phyloP scores from a whole-genome alignment of 1,284 basidiomycete genomes.

The Microbotryum violaceum region DNA sequence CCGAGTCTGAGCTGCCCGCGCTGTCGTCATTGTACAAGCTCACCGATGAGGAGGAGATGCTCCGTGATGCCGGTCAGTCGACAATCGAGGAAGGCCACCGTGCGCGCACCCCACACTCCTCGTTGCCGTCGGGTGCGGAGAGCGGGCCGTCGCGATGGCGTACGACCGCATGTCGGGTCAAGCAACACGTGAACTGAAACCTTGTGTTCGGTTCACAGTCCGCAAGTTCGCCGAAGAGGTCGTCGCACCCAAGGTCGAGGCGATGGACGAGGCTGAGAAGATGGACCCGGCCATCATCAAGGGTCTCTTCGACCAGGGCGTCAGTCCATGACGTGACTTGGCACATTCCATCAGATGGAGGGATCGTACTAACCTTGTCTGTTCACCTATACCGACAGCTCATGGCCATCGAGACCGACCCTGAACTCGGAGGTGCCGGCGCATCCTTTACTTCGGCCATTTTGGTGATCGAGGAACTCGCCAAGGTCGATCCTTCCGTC shows the following conservation, averaged over 20 bases:
- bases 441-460: slow-evolving; percentile 91
- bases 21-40: slow-evolving; percentile 55
- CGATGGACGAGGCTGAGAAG: slow-evolving; percentile 95
- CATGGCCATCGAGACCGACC: slow-evolving; percentile 92
- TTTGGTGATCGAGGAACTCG: slow-evolving; percentile 93
- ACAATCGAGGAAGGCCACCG: background rate
- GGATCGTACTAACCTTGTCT: background rate
- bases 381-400: slow-evolving; percentile 49
- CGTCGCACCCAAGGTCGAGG: slow-evolving; percentile 78
- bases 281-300: slow-evolving; percentile 89
- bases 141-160: background rate
- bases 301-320: slow-evolving; percentile 90
- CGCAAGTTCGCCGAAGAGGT: slow-evolving; percentile 81
- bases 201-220: slow-evolving; percentile 48
- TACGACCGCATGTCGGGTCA: background rate
- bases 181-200: background rate
- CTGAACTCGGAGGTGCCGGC: slow-evolving; percentile 77
- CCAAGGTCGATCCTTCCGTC: slow-evolving; percentile 91
- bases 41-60: slow-evolving; percentile 85
- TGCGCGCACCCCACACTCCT: background rate
- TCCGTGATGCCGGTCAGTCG: slow-evolving; percentile 69
- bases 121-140: background rate
- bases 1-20: background rate
- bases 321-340: slow-evolving; percentile 45
- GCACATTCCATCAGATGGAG: background rate